phyloP scores from a whole-genome alignment of 2,329 filamentous ascomycete genomes.

The Metarhizium humberi region DNA sequence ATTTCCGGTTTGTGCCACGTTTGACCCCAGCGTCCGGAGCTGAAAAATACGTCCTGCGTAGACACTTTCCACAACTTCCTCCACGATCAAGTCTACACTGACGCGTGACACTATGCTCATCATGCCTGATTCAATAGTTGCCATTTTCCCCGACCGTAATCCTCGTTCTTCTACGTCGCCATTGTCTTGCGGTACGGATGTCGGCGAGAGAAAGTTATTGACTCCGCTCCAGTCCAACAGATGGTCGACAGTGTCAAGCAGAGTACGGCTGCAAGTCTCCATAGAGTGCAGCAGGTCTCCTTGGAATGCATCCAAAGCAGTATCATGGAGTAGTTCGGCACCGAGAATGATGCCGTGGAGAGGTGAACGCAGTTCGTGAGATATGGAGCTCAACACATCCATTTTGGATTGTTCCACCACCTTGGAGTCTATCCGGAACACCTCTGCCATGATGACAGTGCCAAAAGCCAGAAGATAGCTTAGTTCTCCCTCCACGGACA shows the following conservation, averaged over 20 bases:
- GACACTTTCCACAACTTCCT: constrained; percentile 38
- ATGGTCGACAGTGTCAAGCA: constrained; percentile 45
- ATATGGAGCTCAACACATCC: constrained; percentile 50
- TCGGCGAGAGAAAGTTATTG: constrained; percentile 23
- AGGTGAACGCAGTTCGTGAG: constrained; percentile 52
- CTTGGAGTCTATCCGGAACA: constrained; percentile 33
- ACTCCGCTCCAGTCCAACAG: constrained; percentile 47
- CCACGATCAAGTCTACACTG: constrained; percentile 29
- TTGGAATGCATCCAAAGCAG: constrained; percentile 35
- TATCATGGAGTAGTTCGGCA: constrained; percentile 44
- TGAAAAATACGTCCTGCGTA: constrained; percentile 35
- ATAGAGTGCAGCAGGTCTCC: constrained; percentile 38
- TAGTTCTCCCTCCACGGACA: constrained; percentile 38
- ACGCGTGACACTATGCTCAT: constrained; percentile 15
- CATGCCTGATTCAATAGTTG: constrained; percentile 8
- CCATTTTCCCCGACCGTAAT: constrained; percentile 3
- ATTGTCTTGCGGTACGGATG: constrained; percentile 1
- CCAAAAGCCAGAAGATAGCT: constrained; percentile 42
- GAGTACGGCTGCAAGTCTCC: constrained; percentile 38
- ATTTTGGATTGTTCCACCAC: constrained; percentile 39
- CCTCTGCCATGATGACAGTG: constrained; percentile 46
- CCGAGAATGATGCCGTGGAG: constrained; percentile 50
- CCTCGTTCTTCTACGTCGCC: constrained; percentile 3
- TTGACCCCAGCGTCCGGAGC: constrained; percentile 1
- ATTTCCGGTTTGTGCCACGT: neutral